Evolutionary conservation across 257 asterid species (phyloP), one percentile per base, ranked within the genome.

Genomic region (Ocimum tenuiflorum): DNA sequence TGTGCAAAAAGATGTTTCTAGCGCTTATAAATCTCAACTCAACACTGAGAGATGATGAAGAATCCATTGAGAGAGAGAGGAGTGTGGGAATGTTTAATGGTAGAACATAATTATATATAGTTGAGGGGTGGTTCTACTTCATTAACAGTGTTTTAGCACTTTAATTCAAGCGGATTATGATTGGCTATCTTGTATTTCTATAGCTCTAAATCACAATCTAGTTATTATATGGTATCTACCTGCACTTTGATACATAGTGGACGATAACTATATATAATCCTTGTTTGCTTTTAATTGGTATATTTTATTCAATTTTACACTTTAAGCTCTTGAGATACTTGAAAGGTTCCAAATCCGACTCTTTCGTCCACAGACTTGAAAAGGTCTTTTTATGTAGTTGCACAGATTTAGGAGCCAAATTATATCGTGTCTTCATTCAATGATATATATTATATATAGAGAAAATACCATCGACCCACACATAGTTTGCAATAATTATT

Each of bases 11-110:
- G 1, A 76, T 76, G 57, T 85, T 79, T 78, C 80, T 84, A 0
- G 76, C 94, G 60, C 79, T 80, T 27, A 83, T 59, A 57, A 86
- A 60, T 67, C 55, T 72, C 15, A 86, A 48, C 38, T 86, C 83
- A 62, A 79, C 68, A 58, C 46, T 77, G 6, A 86, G 59, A 41
- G 74, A 69, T 17, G 75, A 48, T 29, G 63, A 49, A 9, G 75
- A 63, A n/a, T n/a, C n/a, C n/a, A n/a, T n/a, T n/a, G n/a, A n/a
- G n/a, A n/a, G n/a, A n/a, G n/a, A n/a, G n/a, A n/a, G n/a, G n/a
- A n/a, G n/a, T 17, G 64, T 39, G 65, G 41, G 51, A 60, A 60
- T 17, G 4, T 17, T 4, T 14, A 43, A 2, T 75, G 66, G 62
- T 24, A 67, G 72, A 22, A 27, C 73, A 73, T 81, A 74, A 75